Conservation (phyloP, 192 early-diverging fungal genomes). For the Pilaira anomala region DNA sequence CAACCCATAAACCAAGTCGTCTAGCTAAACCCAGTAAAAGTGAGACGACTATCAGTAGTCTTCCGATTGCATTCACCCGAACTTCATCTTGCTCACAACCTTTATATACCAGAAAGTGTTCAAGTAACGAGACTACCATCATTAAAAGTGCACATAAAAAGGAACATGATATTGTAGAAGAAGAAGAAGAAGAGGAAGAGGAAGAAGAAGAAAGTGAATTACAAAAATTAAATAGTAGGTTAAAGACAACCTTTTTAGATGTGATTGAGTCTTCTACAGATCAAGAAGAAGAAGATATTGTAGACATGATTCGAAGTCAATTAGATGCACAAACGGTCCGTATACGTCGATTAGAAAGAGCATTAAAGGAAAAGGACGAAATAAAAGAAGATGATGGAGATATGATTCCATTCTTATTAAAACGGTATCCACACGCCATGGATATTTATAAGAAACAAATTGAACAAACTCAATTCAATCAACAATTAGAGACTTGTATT, state of each 20-base stretch:
- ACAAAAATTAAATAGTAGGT: neutral
- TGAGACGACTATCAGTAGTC: neutral
- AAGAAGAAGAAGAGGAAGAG: neutral
- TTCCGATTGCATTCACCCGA: neutral
- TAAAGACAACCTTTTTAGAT: neutral
- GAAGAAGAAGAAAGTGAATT: neutral
- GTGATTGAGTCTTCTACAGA: neutral
- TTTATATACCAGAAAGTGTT: neutral
- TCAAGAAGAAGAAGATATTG: neutral
- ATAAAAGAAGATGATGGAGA: neutral
- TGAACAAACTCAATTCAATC: neutral
- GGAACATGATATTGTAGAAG: neutral
- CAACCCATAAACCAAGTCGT: too few species aligned
- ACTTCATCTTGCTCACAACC: neutral
- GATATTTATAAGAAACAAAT: neutral
- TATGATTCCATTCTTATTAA: neutral
- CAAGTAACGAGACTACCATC: neutral
- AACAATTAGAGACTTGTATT: neutral
- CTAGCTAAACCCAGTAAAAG: constrained; percentile 1
- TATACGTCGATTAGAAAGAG: constrained; percentile 9
- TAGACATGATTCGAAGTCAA: neutral
- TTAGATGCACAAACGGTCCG: constrained; percentile 9
- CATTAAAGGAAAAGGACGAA: neutral
- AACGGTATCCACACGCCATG: constrained; percentile 6
- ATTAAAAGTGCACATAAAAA: neutral